A percentile compares a stretch with the other conserved stretches of the same genome.
Conservation (phyloP, 495 filamentous ascomycete genomes). For the Collariella sp. region DNA sequence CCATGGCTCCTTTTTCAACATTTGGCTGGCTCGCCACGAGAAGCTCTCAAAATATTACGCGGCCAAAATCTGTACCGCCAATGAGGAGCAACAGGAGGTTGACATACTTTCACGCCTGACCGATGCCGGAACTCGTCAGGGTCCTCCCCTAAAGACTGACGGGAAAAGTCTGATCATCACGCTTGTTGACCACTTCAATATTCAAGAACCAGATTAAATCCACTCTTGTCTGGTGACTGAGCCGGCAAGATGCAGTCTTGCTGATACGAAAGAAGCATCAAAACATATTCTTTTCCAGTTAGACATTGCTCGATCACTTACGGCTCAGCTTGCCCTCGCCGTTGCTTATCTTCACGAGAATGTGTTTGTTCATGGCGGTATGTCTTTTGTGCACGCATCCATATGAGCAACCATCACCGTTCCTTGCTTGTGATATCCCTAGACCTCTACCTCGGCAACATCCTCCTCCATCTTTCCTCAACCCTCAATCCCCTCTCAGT, state of each 20-base stretch:
- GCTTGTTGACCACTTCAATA: conserved; percentile 35
- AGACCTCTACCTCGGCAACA: conserved; percentile 33
- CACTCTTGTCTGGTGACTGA: conserved; percentile 36
- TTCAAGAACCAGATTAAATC: conserved; percentile 37
- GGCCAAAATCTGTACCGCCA: conserved; percentile 22
- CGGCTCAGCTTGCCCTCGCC: conserved; percentile 31
- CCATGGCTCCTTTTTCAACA: conserved; percentile 36
- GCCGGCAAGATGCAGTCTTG: conserved; percentile 25
- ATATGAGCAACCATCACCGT: too few relatives aligned
- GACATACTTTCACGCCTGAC: conserved; percentile 8
- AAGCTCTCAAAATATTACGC: conserved; percentile 17
- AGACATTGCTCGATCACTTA: conserved; percentile 34
- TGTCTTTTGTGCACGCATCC: background rate
- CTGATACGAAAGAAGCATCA: conserved; percentile 25
- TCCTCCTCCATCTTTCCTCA: conserved; percentile 32
- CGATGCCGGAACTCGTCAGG: background rate
- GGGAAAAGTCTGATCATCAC: conserved; percentile 19
- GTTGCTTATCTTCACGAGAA: conserved; percentile 30
- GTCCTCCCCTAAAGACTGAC: background rate
- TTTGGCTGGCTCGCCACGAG: conserved; percentile 36
- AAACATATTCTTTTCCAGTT: conserved; percentile 32
- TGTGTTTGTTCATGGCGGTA: conserved; percentile 31
- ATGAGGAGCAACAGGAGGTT: conserved; percentile 1
- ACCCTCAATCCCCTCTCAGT: conserved; percentile 26
- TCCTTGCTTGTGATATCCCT: background rate